Conservation (phyloP, 352 stramenopile species). For the Phytophthora crassamura region DNA sequence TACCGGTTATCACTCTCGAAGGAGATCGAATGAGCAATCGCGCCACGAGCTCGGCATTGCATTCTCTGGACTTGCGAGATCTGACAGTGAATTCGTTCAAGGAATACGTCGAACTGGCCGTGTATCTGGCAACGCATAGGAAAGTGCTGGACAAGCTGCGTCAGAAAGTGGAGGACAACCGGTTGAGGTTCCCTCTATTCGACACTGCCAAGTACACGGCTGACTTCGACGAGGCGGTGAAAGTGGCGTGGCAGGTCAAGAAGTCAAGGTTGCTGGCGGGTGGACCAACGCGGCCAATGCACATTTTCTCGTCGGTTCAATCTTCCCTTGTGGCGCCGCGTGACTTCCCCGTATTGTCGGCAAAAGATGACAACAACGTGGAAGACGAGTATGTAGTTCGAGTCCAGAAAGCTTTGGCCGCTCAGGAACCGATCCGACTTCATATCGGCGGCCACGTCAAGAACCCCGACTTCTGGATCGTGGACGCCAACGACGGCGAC, state of each 20-base stretch:
- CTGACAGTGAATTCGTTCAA: conserved; percentile 75
- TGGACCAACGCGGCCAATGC: conserved; percentile 27
- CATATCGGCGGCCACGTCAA: conserved; percentile 64
- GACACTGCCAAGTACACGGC: conserved; percentile 63
- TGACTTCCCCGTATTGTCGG: conserved; percentile 46
- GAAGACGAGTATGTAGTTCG: conserved; percentile 50
- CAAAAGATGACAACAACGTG: conserved; percentile 37
- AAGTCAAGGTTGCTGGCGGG: conserved; percentile 25
- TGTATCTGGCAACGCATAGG: conserved; percentile 49
- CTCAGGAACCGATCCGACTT: conserved; percentile 50
- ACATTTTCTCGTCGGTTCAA: conserved; percentile 49
- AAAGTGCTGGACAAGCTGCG: conserved; percentile 47
- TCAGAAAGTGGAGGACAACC: conserved; percentile 46
- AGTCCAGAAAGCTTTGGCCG: conserved; percentile 39
- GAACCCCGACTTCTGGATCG: conserved; percentile 68
- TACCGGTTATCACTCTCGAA: conserved; percentile 77
- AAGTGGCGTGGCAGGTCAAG: conserved; percentile 54
- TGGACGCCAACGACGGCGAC: conserved; percentile 60
- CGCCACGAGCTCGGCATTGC: conserved; percentile 60
- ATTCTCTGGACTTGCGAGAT: conserved; percentile 56
- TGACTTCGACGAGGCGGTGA: conserved; percentile 57
- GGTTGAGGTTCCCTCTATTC: conserved; percentile 63
- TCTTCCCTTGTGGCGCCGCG: conserved; percentile 29
- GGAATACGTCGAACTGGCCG: conserved; percentile 83
- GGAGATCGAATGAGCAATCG: conserved; percentile 76